Evolutionary conservation across 306 rosid species (phyloP).

Genomic region (Abrus precatorius): DNA sequence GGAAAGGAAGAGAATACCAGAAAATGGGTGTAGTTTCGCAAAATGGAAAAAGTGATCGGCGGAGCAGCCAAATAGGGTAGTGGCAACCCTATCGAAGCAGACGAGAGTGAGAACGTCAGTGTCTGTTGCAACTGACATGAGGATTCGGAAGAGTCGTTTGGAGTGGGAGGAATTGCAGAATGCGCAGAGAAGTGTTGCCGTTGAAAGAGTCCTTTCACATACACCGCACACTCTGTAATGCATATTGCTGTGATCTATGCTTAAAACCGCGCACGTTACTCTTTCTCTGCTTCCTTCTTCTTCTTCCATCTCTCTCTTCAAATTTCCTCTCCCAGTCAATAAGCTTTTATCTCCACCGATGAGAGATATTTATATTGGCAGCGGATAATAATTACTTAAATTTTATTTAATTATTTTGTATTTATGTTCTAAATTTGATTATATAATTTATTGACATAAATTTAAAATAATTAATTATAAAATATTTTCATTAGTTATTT

Average conservation of each 20-base stretch:
- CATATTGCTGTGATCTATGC: constrained; percentile 58
- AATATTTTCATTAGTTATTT: too few relatives aligned
- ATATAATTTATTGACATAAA: too few relatives aligned
- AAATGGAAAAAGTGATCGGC: constrained; percentile 80
- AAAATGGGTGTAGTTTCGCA: constrained; percentile 73
- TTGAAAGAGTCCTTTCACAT: constrained; percentile 69
- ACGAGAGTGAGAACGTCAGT: constrained; percentile 64
- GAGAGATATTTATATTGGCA: too few relatives aligned
- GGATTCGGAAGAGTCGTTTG: constrained; percentile 77
- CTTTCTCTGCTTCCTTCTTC: constrained; percentile 41
- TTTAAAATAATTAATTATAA: too few relatives aligned
- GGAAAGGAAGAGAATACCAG: constrained; percentile 49
- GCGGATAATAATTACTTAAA: too few relatives aligned
- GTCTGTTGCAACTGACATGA: constrained; percentile 79
- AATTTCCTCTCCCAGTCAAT: too few relatives aligned
- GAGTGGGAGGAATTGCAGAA: constrained; percentile 62
- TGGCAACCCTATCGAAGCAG: constrained; percentile 78
- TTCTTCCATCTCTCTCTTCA: neutral
- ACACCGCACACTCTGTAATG: constrained; percentile 68
- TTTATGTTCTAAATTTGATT: too few relatives aligned
- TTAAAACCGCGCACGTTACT: constrained; percentile 57
- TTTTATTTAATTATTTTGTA: too few relatives aligned
- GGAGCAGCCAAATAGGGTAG: constrained; percentile 77
- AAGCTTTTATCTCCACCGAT: too few relatives aligned
- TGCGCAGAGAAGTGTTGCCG: constrained; percentile 51